phyloP scores from a whole-genome alignment of 208 protist species.

The Crithidia bombi region DNA sequence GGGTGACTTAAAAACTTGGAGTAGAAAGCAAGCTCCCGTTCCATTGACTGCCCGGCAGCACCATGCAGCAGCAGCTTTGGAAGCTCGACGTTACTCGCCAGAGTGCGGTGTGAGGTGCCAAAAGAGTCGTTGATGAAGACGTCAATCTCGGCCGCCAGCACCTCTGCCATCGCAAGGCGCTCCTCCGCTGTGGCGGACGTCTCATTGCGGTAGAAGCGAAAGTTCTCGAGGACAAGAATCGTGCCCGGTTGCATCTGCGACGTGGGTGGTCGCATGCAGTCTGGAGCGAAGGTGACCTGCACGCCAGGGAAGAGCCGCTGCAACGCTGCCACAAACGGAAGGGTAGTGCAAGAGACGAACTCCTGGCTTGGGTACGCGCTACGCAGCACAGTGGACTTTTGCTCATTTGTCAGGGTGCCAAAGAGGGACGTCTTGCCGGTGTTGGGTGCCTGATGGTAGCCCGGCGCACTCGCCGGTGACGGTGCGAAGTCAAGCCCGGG shows the following conservation, averaged over 20 bases:
- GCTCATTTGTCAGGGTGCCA: constrained; percentile 42
- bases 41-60: constrained; percentile 75
- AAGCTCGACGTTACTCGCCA: constrained; percentile 73
- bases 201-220: constrained; percentile 85
- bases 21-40: constrained; percentile 79
- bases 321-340: constrained; percentile 58
- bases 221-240: constrained; percentile 78
- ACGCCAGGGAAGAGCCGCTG: constrained; percentile 48
- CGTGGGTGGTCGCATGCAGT: constrained; percentile 58
- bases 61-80: constrained; percentile 73
- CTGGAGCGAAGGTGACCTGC: constrained; percentile 59
- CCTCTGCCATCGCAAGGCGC: constrained; percentile 62
- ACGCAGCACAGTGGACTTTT: constrained; percentile 57
- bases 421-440: constrained; percentile 68
- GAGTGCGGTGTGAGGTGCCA: constrained; percentile 48
- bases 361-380: constrained; percentile 43
- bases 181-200: constrained; percentile 44
- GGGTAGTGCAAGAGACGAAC: constrained; percentile 58
- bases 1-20: constrained; percentile 74
- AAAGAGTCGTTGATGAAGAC: constrained; percentile 88
- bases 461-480: constrained; percentile 12
- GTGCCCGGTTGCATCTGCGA: constrained; percentile 45
- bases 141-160: constrained; percentile 63
- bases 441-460: constrained; percentile 30
- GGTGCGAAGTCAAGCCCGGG: constrained; percentile 31